phyloP scores from a whole-genome alignment of 2,329 filamentous ascomycete species.

The Sporothrix euskadiensis region DNA sequence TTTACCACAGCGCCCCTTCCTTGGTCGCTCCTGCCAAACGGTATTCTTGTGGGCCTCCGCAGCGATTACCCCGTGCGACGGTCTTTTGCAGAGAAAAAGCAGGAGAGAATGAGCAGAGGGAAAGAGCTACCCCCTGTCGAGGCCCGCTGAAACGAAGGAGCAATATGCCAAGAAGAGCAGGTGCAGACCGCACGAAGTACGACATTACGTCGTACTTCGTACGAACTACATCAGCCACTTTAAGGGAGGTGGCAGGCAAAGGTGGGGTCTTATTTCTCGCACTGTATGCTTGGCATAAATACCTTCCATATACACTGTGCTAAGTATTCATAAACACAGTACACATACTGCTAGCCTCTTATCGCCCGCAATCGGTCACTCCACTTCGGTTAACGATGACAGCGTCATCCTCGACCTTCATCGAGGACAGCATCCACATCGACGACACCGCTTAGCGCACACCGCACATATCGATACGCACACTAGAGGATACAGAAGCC shows the following conservation, averaged over 20 bases:
- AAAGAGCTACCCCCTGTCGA: constrained; percentile 5
- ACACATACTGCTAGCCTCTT: not conserved
- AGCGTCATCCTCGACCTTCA: constrained; percentile 9
- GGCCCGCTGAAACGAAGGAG: not conserved
- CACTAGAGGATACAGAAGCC: not conserved
- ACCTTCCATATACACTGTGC: not conserved
- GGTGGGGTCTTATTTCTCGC: not conserved
- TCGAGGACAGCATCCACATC: not conserved
- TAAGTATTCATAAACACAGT: not conserved
- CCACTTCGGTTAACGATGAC: not conserved
- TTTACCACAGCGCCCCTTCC: constrained; percentile 14
- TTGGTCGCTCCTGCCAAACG: constrained; percentile 8
- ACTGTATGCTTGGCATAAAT: not conserved
- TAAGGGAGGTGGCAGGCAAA: not conserved
- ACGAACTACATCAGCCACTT: not conserved
- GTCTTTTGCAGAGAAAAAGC: not conserved
- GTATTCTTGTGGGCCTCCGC: not conserved
- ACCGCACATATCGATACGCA: not conserved
- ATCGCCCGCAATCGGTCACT: constrained; percentile 20
- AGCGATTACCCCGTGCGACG: constrained; percentile 8
- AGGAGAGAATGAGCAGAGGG: not conserved
- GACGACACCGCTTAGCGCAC: not conserved
- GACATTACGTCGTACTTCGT: not conserved
- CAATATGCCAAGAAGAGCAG: not conserved
- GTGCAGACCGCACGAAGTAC: not conserved